Base-by-base conservation (phyloP, 495 filamentous ascomycete species). In the Tuber calosporum region DNA sequence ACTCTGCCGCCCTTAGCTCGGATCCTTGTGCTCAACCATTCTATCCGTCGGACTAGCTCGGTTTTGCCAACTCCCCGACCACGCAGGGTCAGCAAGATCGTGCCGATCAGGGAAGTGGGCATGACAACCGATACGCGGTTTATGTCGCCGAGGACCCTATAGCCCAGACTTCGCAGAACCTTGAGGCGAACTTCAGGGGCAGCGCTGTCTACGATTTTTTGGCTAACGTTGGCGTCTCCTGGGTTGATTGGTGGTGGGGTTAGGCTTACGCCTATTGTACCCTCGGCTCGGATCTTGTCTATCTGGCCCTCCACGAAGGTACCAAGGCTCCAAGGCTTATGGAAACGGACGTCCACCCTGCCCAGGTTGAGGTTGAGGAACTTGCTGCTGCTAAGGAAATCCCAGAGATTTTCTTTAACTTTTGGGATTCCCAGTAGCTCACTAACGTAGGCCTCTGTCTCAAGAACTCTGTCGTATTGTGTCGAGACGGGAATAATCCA, bases 401-500 rank as follows among this genome's bases (percentile, higher is more conserved):
- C 92, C 69, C 88, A 87, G 70, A 99, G 83, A 76, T 96, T 97
- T 81, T 99, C 95, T 82, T 97, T 95, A 72, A 90, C 91, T 81
- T 99, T 98, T 0, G 95, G 95, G 66, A 95, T 89, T 36, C 95
- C 95, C 5, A 99, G 86, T 5, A 99, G 88, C 82, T 98, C 95
- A 70, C 89, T 93, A 69, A 97, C 93, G 80, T 98, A 99, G 26
- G 92, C 95, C 79, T 97, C 94, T 11, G 94, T 97, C 82, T 99
- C 95, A 68, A 99, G 92, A 68, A 99, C 95, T 79, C 97, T 99
- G 86, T 99, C 95, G 81, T 99, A 99, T 79, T 98, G 95, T 2
- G 93, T 97, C 82, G 91, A 94, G 40, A 99, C 95, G 4, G 94
- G 94, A 78, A 93, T 96, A 66, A 99, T 90, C 39, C 96, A 91